Evolutionary conservation across 2,329 filamentous ascomycete species (phyloP).

Genomic region (Niveomyces coronatus): DNA sequence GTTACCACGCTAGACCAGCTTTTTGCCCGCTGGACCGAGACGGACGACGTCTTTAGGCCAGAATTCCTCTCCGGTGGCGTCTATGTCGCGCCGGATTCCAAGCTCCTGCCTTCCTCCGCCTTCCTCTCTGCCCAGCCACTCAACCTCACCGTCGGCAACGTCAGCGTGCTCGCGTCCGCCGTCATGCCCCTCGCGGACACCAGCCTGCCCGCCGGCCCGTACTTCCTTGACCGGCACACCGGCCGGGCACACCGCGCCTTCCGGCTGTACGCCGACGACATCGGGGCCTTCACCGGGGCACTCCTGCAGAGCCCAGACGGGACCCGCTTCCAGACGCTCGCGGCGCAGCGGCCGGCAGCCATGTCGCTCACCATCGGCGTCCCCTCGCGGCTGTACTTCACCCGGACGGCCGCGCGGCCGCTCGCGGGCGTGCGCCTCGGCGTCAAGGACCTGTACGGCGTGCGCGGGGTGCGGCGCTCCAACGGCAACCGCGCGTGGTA

Average conservation of each 20-base stretch:
- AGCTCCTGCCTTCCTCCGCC: constrained; percentile 11
- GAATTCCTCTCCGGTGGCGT: constrained; percentile 11
- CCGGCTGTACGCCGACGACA: constrained; percentile 25
- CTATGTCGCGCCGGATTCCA: constrained; percentile 11
- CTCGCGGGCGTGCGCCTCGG: constrained; percentile 34
- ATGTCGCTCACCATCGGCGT: constrained; percentile 32
- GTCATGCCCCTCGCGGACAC: background rate
- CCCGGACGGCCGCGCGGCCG: constrained; percentile 40
- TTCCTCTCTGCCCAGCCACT: constrained; percentile 14
- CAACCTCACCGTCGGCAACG: constrained; percentile 1
- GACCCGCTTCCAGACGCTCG: constrained; percentile 21
- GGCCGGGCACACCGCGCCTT: constrained; percentile 24
- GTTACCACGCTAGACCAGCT: constrained; percentile 15
- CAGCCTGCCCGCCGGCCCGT: constrained; percentile 21
- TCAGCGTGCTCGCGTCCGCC: too few relatives aligned
- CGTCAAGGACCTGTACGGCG: constrained; percentile 45
- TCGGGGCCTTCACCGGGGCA: constrained; percentile 18
- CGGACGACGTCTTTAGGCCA: constrained; percentile 20
- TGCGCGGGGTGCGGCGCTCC: constrained; percentile 39
- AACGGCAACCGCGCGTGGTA: constrained; percentile 46
- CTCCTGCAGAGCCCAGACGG: constrained; percentile 21
- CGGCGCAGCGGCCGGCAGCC: constrained; percentile 19
- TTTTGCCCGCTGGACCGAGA: constrained; percentile 21
- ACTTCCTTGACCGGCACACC: constrained; percentile 24
- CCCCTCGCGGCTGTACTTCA: constrained; percentile 50